Evolutionary conservation across 176 grass and related monocot species (phyloP), one percentile per base, ranked within the genome.

Genomic region (Poa annua): DNA sequence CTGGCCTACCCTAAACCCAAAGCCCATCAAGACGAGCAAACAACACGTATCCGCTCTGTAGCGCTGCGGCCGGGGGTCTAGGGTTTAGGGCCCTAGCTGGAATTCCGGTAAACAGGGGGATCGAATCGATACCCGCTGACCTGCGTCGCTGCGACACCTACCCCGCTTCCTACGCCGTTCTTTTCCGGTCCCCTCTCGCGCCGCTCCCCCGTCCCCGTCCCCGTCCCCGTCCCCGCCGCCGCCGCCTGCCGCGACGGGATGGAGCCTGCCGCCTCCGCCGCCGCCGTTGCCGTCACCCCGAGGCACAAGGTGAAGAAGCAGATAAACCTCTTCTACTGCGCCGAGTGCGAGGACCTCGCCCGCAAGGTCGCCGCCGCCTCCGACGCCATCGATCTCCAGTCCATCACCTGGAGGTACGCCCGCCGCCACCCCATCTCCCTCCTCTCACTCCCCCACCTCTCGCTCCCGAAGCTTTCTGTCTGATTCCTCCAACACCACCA

Each of bases 281-380:
- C 35, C 41, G 68, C 69, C 69, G 65, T 34, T 1, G 65, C 22
- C 44, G 24, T 54, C 54, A 39, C 50, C 29, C 48, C 36, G 80
- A 91, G 84, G 81, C 88, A 72, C 66, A 83, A 88, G 79, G 64
- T 77, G 75, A 93, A 77, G 86, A 95, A 98, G 90, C 84, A 89
- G 45, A 89, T 98, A 71, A 84, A 87, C 49, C 89, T 98, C 34
- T 95, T 98, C 80, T 98, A 95, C 85, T 98, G 93, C 77, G 84
- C 88, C 48, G 90, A 98, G 75, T 91, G 90, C 77, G 88, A 90
- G 87, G 91, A 92, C 49, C 93, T 98, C 22, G 93, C 96, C 36
- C 70, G 47, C 66, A 88, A 90, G 85, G 45, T 98, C 49, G 93
- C 90, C 39, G 84, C 57, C 64, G 69, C 80, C 32, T 92, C 88